Conservation (phyloP, 495 filamentous ascomycete genomes). For the Chaetomium cochliodes region DNA sequence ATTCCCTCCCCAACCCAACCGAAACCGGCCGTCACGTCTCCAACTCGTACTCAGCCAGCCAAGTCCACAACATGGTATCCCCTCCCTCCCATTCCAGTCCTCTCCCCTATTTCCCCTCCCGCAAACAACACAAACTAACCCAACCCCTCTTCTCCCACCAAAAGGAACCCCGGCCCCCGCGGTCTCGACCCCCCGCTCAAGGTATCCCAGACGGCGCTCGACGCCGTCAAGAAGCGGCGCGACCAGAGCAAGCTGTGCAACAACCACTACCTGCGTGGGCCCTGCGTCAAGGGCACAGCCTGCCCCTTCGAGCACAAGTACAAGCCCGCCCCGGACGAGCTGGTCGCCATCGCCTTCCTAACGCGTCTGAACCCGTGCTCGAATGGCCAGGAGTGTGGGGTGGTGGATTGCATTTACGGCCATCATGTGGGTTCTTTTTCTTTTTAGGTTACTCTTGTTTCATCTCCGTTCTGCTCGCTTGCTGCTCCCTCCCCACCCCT, state of each 20-base stretch:
- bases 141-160: too few species aligned
- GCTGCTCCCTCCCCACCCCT: too few species aligned
- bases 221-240: slow-evolving; percentile 71
- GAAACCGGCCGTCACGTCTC: slow-evolving; percentile 13
- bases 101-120: not conserved
- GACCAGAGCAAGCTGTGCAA: slow-evolving; percentile 81
- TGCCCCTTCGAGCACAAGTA: slow-evolving; percentile 78
- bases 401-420: slow-evolving; percentile 79
- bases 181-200: slow-evolving; percentile 51
- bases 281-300: slow-evolving; percentile 67
- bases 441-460: not conserved
- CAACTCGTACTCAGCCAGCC: slow-evolving; percentile 21
- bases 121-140: slow-evolving; percentile 21
- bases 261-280: slow-evolving; percentile 73
- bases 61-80: slow-evolving; percentile 21
- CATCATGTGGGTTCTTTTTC: slow-evolving; percentile 52
- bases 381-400: slow-evolving; percentile 70
- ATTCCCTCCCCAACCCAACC: slow-evolving; percentile 36
- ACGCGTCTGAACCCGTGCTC: slow-evolving; percentile 77
- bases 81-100: not conserved
- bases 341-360: slow-evolving; percentile 64
- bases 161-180: slow-evolving; percentile 53
- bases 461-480: too few species aligned
- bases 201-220: slow-evolving; percentile 59
- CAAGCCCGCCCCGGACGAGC: slow-evolving; percentile 64